Conservation (phyloP, 2,329 filamentous ascomycete genomes). For the Talaromyces rugulosus region DNA sequence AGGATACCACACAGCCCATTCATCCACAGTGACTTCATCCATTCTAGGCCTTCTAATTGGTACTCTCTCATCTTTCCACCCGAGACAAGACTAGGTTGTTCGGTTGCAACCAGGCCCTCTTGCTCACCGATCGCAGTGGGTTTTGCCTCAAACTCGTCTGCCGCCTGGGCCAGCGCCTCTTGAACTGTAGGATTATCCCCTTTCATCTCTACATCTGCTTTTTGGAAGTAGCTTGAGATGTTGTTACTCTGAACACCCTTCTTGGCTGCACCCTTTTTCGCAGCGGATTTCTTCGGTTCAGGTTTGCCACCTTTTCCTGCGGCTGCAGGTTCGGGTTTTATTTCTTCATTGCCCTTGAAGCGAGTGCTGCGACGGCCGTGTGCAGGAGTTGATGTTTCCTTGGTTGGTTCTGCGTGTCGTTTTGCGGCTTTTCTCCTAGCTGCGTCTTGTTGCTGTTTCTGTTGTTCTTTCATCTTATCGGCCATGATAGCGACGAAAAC, state of each 20-base stretch:
- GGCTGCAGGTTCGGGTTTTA: constrained; percentile 17
- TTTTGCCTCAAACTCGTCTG: constrained; percentile 54
- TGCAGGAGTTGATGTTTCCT: constrained; percentile 21
- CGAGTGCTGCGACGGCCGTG: constrained; percentile 28
- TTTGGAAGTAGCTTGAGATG: constrained; percentile 60
- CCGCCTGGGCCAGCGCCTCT: constrained; percentile 56
- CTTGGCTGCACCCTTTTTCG: constrained; percentile 23
- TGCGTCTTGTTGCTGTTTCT: constrained; percentile 41
- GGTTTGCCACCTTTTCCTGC: constrained; percentile 7
- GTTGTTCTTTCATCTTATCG: constrained; percentile 45
- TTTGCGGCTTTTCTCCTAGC: constrained; percentile 35
- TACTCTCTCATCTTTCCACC: constrained; percentile 92
- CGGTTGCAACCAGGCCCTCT: constrained; percentile 67
- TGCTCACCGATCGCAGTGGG: constrained; percentile 60
- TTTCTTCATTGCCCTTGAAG: constrained; percentile 18
- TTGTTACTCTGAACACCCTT: constrained; percentile 32
- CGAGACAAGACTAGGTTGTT: constrained; percentile 78
- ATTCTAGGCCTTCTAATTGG: constrained; percentile 89
- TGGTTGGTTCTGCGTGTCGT: constrained; percentile 22
- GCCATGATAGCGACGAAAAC: constrained; percentile 49
- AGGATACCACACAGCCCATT: constrained; percentile 89
- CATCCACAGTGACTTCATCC: constrained; percentile 79
- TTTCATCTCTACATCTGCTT: constrained; percentile 52
- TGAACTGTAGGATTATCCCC: constrained; percentile 51
- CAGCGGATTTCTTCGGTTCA: constrained; percentile 19